Evolutionary conservation across 2,329 filamentous ascomycete genomes (phyloP), one percentile per base, ranked within the genome.

Genomic region (Aspergillus aculeatinus): DNA sequence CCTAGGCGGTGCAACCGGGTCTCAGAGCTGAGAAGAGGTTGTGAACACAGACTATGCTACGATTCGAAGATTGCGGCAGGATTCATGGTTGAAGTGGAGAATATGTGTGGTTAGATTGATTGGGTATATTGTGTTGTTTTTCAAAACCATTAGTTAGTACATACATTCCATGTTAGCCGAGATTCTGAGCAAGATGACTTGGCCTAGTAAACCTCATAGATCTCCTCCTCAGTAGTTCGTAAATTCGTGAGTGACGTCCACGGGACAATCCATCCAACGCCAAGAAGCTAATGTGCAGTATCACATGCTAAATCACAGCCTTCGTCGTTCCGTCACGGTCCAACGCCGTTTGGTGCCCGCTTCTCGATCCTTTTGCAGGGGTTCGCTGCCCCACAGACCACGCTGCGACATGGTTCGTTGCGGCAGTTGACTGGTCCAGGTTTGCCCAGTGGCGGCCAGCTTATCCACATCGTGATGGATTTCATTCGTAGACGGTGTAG

Each of bases 311-410:
- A 14, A 44, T 42, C n/a, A 51, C 55, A 9, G 59, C n/a, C 1
- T 69, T 71, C 67, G 65, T 47, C 68, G 69, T 60, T 78, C 75
- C 9, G 73, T 67, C 52, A 78, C 68, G 2, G 76, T 77, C 76
- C 75, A 78, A 55, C 76, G 72, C 51, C 76, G 71, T 56, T 71
- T 72, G 19, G 68, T 61, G 35, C 63, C 62, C 4, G 60, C 53
- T 25, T 75, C 71, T 31, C 68, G 69, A 31, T 72, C 70, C 44
- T 69, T 69, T 48, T 70, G 64, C 16, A 69, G 55, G 9, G 67
- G 66, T 7, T 68, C 65, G 65, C 73, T 73, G 0, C 75, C 72
- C 76, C 76, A 78, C 14, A 78, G 69, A 14, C 73, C 75, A 14
- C 70, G 70, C 54, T 77, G 76, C 6, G 70, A 74, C 5, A 65